phyloP scores from a whole-genome alignment of 2,329 filamentous ascomycete genomes.

The Diaporthe caulivora region DNA sequence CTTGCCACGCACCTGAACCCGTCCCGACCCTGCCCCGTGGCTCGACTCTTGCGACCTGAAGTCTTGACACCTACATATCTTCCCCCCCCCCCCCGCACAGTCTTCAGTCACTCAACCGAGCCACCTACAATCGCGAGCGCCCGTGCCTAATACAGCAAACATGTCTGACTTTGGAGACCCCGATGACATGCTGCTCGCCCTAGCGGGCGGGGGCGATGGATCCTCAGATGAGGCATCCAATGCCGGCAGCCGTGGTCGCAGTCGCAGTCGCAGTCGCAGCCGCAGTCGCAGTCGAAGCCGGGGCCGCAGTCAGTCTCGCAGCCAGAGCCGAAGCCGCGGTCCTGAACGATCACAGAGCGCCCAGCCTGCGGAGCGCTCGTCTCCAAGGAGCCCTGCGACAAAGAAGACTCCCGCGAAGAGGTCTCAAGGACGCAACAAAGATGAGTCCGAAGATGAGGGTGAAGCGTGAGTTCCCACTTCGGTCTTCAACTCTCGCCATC shows the following conservation, averaged over 20 bases:
- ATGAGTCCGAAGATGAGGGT: constrained; percentile 80
- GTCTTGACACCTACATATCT: neutral
- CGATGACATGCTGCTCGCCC: constrained; percentile 92
- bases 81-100: neutral
- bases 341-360: constrained; percentile 52
- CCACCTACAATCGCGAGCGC: neutral
- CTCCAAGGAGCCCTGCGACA: constrained; percentile 48
- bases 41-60: neutral
- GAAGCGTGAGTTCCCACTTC: constrained; percentile 77
- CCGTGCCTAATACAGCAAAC: constrained; percentile 43
- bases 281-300: constrained; percentile 26
- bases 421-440: constrained; percentile 63
- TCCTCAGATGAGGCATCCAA: constrained; percentile 69
- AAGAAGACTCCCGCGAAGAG: constrained; percentile 58
- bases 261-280: constrained; percentile 55
- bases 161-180: constrained; percentile 79
- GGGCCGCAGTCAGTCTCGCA: constrained; percentile 52
- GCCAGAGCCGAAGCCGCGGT: constrained; percentile 20
- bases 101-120: neutral
- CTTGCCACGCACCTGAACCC: constrained; percentile 21
- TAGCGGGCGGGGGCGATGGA: constrained; percentile 80
- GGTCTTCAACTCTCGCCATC: constrained; percentile 35
- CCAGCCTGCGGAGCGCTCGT: constrained; percentile 28
- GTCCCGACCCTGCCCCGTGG: neutral
- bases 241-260: constrained; percentile 66